These are phyloP conservation scores for Clarkia xantiana DNA, from an alignment of 345 rosid genomes.

Conservation along the genomic window DNA sequence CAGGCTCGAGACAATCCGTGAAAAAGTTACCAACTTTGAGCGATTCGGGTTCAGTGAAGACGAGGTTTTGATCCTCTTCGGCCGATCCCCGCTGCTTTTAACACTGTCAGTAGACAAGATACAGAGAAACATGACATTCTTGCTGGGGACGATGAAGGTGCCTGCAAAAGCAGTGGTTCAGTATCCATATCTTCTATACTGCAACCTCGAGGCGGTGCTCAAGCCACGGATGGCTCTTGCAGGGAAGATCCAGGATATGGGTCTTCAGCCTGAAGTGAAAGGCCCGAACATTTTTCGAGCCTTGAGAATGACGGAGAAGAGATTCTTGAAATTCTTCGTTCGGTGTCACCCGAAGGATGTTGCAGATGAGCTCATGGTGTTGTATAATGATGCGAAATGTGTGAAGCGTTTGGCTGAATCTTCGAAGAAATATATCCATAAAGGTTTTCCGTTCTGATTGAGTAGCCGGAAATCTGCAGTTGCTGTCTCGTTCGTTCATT, in stretches of 20 bases:
- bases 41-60: conserved; percentile 65
- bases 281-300: conserved; percentile 23
- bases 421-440: conserved; percentile 29
- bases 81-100: conserved; percentile 40
- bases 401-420: conserved; percentile 47
- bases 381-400: conserved; percentile 30
- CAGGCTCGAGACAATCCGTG: conserved; percentile 45
- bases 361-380: conserved; percentile 41
- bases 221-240: conserved; percentile 49
- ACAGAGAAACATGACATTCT: conserved; percentile 75
- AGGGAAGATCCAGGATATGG: conserved; percentile 46
- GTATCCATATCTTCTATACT: conserved; percentile 37
- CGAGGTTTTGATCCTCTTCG: conserved; percentile 43
- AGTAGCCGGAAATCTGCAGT: too few species aligned
- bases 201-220: conserved; percentile 40
- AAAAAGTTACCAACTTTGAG: conserved; percentile 54
- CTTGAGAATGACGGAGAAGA: conserved; percentile 51
- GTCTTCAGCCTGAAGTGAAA: conserved; percentile 32
- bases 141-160: conserved; percentile 49
- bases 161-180: conserved; percentile 34
- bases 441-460: conserved; percentile 67
- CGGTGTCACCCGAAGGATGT: conserved; percentile 39
- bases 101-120: conserved; percentile 64
- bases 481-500: too few species aligned
- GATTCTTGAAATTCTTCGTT: conserved; percentile 45